Base-by-base conservation (phyloP, 345 rosid species). In the Dimocarpus longan region DNA sequence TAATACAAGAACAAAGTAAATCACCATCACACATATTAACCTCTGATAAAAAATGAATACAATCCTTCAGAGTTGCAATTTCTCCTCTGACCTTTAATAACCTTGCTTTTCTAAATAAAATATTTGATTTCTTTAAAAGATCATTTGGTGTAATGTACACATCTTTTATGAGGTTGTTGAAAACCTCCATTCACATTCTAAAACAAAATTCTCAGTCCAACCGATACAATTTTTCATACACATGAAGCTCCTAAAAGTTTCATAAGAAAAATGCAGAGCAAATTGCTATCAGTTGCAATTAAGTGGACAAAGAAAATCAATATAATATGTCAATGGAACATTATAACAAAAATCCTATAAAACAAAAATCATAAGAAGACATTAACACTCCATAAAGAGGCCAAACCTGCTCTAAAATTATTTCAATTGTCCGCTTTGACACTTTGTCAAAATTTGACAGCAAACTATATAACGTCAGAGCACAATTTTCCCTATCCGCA, bases 321-420 rank as follows among this genome's bases (percentile, higher is more conserved):
- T 42, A 50, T 15, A 44, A 67, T 69, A 76, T 63, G 66, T 15
- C 57, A 12, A 75, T 39, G 66, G 60, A 57, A 65, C 60, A 46
- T 37, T 52, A 74, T 18, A 73, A n/a, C 50, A 70, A 57, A 68
- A 74, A 60, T 12, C 56, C 26, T 48, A 52, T 37, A 18, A 54
- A 54, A 15, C 16, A 54, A 12, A 77, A 76, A 66, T 57, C 62
- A 50, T 64, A 50, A 68, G 57, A 39, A 4, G 22, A 24, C 5
- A 57, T 26, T 32, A 22, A 65, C 66, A 77, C 66, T 80, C 43
- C 67, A 39, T 48, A 56, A 76, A 54, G 78, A 80, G 76, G 76
- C 71, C 88, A 81, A 73, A 93, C 99, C 99, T 93, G 94, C 91
- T 95, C 90, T 80, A 91, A 82, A 74, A 95, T 82, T 85, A 84